Conservation (phyloP, 306 rosid genomes). For the Acacia melanoxylon region DNA sequence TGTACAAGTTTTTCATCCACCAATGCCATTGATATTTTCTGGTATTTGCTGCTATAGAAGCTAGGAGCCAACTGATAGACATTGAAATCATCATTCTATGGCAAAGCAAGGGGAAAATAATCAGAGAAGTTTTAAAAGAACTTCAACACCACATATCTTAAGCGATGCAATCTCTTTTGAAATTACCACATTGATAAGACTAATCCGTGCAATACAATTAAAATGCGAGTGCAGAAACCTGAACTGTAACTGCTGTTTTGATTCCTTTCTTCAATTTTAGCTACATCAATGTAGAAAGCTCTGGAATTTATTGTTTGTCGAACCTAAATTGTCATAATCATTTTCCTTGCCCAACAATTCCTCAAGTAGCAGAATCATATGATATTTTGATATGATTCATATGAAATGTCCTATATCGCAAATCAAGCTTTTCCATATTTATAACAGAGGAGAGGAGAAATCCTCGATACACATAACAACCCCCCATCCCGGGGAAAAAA, state of each 20-base stretch:
- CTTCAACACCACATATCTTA: neutral
- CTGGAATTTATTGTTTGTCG: neutral
- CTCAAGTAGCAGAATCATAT: neutral
- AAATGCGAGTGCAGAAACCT: neutral
- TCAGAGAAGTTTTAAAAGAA: neutral
- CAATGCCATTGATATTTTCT: conserved; percentile 56
- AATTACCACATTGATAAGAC: neutral
- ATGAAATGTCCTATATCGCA: neutral
- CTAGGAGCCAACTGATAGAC: conserved; percentile 40
- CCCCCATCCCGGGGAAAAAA: neutral
- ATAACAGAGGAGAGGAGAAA: neutral
- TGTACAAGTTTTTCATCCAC: conserved; percentile 51
- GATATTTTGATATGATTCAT: neutral
- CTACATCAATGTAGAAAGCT: neutral
- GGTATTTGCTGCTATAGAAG: conserved; percentile 34
- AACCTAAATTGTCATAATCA: neutral
- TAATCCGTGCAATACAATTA: neutral
- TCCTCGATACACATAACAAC: neutral
- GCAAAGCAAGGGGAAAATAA: neutral
- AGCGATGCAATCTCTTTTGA: neutral
- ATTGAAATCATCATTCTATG: conserved; percentile 49
- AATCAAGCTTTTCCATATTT: neutral
- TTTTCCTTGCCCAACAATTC: neutral
- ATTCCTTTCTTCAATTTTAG: neutral
- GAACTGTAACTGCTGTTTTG: neutral